phyloP scores from a whole-genome alignment of 768 basidiomycete species.

The Mycena galopus region DNA sequence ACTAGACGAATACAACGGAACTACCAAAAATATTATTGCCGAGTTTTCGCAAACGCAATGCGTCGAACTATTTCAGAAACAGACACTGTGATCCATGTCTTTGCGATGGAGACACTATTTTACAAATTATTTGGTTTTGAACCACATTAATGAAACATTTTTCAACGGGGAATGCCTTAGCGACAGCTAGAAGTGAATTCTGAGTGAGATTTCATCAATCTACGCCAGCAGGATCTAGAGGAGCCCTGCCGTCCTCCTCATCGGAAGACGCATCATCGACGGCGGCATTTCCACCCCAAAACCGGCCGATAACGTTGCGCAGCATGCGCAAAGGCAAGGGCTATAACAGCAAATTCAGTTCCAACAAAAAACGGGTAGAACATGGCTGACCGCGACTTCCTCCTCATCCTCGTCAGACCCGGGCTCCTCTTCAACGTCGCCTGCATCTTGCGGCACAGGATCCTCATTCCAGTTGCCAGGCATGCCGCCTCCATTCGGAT shows the following conservation, averaged over 20 bases:
- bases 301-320: constrained; percentile 68
- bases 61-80: no score
- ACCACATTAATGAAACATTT: no score
- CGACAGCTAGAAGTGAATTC: no score
- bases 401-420: constrained; percentile 52
- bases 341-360: constrained; percentile 46
- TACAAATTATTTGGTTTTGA: no score
- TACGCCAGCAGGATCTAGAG: constrained; percentile 38
- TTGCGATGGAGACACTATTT: no score
- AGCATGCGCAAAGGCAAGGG: constrained; percentile 71
- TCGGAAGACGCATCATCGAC: constrained; percentile 54
- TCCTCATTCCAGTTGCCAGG: constrained; percentile 52
- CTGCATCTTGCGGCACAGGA: constrained; percentile 28
- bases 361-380: not conserved
- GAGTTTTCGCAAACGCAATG: no score
- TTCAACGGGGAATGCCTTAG: no score
- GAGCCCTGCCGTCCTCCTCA: constrained; percentile 48
- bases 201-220: constrained; percentile 25
- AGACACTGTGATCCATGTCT: no score
- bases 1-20: no score
- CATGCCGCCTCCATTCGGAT: constrained; percentile 56
- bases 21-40: no score
- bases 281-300: constrained; percentile 62
- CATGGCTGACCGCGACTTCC: constrained; percentile 54
- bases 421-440: constrained; percentile 59